Conservation (phyloP, 139 green algal genomes). For the Pleodorina starrii region DNA sequence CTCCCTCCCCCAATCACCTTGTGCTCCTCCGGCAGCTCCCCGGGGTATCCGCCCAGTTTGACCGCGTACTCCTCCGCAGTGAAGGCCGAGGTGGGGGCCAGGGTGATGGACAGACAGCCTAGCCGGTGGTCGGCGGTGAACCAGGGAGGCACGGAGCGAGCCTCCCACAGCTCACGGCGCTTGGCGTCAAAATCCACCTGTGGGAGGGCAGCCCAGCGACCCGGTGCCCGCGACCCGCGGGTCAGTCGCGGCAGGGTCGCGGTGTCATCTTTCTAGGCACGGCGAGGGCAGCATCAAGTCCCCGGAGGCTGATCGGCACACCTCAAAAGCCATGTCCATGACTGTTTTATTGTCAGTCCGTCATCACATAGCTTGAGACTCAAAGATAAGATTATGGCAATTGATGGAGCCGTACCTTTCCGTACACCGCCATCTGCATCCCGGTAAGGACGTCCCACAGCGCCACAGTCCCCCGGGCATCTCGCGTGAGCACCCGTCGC, state of each 20-base stretch:
- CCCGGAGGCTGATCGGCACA: too few species aligned
- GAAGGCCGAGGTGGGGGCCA: constrained; percentile 86
- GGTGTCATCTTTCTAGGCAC: too few species aligned
- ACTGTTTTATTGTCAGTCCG: too few species aligned
- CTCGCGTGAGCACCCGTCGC: constrained; percentile 81
- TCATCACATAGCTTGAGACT: too few species aligned
- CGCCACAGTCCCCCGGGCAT: constrained; percentile 69
- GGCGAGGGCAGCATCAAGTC: too few species aligned
- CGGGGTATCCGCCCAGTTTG: constrained; percentile 51
- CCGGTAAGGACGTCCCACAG: constrained; percentile 85
- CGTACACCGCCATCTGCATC: constrained; percentile 48
- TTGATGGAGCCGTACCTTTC: constrained; percentile 57
- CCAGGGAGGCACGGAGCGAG: constrained; percentile 78
- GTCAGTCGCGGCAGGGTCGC: too few species aligned
- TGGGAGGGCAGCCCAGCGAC: too few species aligned
- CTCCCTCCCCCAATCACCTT: too few species aligned
- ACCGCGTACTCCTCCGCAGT: constrained; percentile 83
- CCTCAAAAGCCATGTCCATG: too few species aligned
- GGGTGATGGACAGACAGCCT: constrained; percentile 76
- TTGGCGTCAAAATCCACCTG: constrained; percentile 68
- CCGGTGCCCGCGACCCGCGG: too few species aligned
- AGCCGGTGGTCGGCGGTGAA: constrained; percentile 84
- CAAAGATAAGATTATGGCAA: too few species aligned
- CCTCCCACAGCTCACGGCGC: constrained; percentile 80
- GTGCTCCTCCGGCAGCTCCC: constrained; percentile 35